Conservation (phyloP, 1,139 yeast species). For the Groenewaldozyma auringiensis region DNA sequence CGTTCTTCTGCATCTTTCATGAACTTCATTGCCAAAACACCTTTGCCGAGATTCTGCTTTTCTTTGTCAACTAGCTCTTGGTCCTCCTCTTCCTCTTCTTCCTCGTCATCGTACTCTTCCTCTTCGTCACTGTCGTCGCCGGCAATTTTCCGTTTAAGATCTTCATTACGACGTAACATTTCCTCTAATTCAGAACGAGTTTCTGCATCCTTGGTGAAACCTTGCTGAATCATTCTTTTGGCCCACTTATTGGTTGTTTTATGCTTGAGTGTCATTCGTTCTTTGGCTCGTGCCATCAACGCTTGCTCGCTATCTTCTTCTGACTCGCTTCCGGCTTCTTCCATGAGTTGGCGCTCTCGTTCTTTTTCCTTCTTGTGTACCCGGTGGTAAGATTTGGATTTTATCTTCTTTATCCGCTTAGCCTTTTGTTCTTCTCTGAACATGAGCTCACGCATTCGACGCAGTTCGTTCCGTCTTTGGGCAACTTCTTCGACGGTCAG, state of each 20-base stretch:
- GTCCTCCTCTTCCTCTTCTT: conserved; percentile 36
- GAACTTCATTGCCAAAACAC: conserved; percentile 88
- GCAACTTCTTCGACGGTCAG: conserved; percentile 72
- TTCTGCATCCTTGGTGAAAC: conserved; percentile 77
- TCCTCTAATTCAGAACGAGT: conserved; percentile 88
- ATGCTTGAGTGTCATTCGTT: conserved; percentile 87
- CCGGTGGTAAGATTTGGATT: conserved; percentile 82
- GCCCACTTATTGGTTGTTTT: conserved; percentile 85
- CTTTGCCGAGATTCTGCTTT: conserved; percentile 57
- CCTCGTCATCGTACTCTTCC: conserved; percentile 47
- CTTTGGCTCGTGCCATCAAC: conserved; percentile 66
- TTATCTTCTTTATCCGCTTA: conserved; percentile 84
- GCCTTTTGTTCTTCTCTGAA: conserved; percentile 91
- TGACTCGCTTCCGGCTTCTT: conserved; percentile 35
- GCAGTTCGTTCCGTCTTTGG: conserved; percentile 70
- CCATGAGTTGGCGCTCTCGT: conserved; percentile 63
- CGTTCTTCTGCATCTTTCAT: conserved; percentile 77
- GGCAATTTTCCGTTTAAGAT: conserved; percentile 61
- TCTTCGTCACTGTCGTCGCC: conserved; percentile 50
- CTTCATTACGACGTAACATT: conserved; percentile 84
- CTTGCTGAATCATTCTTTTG: conserved; percentile 78
- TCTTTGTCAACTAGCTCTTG: conserved; percentile 32
- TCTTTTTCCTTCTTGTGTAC: conserved; percentile 79
- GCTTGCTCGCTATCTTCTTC: conserved; percentile 39
- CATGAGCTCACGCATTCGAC: conserved; percentile 92